Percentiles rank a stretch among this genome's conserved stretches.
Evolutionary conservation across 495 filamentous ascomycete species (phyloP).

Genomic region (Hypoxylon crocopeplum): DNA sequence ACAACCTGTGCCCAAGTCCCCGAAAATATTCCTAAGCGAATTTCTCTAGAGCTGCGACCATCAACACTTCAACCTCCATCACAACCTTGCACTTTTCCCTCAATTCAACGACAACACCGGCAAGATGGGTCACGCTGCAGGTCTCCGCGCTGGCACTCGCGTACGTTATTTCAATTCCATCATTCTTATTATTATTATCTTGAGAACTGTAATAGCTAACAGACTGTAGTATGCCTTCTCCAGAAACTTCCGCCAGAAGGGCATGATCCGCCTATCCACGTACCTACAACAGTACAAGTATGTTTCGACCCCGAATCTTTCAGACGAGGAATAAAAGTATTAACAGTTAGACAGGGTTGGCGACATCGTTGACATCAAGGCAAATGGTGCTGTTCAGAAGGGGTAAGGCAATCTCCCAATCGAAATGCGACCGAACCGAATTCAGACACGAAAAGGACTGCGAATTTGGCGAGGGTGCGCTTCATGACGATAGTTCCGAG

Average conservation of each 20-base stretch:
- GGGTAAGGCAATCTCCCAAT: slow-evolving; percentile 66
- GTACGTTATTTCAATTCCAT: slow-evolving; percentile 54
- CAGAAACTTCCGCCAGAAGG: slow-evolving; percentile 90
- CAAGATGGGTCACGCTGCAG: slow-evolving; percentile 94
- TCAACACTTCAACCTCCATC: slow-evolving; percentile 39
- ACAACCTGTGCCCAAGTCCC: slow-evolving; percentile 25
- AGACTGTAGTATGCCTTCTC: slow-evolving; percentile 84
- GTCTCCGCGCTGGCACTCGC: slow-evolving; percentile 94
- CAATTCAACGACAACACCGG: slow-evolving; percentile 46
- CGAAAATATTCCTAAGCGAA: slow-evolving; percentile 36
- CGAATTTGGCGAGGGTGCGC: slow-evolving; percentile 16
- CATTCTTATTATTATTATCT: neutral
- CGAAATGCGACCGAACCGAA: slow-evolving; percentile 18
- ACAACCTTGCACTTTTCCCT: slow-evolving; percentile 42
- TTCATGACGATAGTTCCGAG: neutral
- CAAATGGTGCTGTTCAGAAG: slow-evolving; percentile 98
- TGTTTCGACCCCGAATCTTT: slow-evolving; percentile 22
- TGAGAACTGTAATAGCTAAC: slow-evolving; percentile 35
- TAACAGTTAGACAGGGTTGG: slow-evolving; percentile 73
- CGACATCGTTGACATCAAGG: slow-evolving; percentile 96
- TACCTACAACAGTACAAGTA: slow-evolving; percentile 93
- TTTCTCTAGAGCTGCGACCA: slow-evolving; percentile 25
- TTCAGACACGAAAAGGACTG: slow-evolving; percentile 2
- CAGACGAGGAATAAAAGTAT: slow-evolving; percentile 11
- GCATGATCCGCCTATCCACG: slow-evolving; percentile 85